Evolutionary conservation across 495 filamentous ascomycete genomes (phyloP).

Genomic region (Apodospora peruviana): DNA sequence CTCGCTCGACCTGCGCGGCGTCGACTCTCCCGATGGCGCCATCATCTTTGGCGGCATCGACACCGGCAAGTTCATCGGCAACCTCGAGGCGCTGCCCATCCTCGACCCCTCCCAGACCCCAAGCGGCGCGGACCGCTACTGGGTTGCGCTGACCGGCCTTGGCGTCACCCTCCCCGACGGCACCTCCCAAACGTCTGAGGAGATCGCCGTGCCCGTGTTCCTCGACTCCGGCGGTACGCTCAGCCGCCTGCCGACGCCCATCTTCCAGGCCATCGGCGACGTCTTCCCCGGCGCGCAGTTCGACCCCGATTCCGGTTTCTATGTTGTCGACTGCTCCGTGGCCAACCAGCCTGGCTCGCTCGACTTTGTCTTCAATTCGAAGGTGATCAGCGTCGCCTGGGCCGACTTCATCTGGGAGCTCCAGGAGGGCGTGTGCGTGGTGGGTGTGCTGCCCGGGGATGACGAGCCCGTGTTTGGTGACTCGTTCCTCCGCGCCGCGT

Average conservation of each 20-base stretch:
- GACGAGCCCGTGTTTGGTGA: conserved; percentile 25
- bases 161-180: conserved; percentile 23
- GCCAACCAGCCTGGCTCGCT: conserved; percentile 45
- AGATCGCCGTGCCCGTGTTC: conserved; percentile 21
- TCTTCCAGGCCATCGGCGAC: conserved; percentile 21
- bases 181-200: conserved; percentile 6
- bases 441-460: conserved; percentile 18
- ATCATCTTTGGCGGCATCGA: conserved; percentile 81
- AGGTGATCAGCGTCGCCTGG: conserved; percentile 53
- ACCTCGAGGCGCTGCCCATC: conserved; percentile 53
- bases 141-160: conserved; percentile 17
- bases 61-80: conserved; percentile 47
- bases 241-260: conserved; percentile 15
- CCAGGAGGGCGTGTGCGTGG: conserved; percentile 24
- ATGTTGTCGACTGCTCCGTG: conserved; percentile 54
- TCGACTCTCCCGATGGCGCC: conserved; percentile 46
- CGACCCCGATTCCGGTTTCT: conserved; percentile 32
- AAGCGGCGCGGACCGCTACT: conserved; percentile 22
- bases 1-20: conserved; percentile 57
- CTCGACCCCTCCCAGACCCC: conserved; percentile 23
- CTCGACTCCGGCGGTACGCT: conserved; percentile 26
- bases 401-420: conserved; percentile 53
- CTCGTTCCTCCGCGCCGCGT: conserved; percentile 27
- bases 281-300: conserved; percentile 16
- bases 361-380: conserved; percentile 52